A percentile compares a stretch with the other conserved stretches of the same genome.
Conservation (phyloP, 139 green algal species). For the Asterochloris erici region DNA sequence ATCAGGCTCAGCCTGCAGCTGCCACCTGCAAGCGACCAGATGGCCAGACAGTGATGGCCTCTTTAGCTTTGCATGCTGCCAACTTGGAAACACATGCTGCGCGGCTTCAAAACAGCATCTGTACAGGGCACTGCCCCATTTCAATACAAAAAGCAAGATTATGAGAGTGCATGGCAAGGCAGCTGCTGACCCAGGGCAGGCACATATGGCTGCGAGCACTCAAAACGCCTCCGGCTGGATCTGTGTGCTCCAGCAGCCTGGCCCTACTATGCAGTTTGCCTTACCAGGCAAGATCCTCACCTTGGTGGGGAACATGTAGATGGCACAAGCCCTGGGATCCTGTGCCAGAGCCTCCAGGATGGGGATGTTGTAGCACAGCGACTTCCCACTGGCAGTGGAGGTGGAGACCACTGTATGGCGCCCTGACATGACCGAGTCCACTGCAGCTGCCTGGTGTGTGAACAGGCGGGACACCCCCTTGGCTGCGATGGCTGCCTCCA, state of each 20-base stretch:
- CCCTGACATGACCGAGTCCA: constrained; percentile 49
- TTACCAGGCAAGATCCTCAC: constrained; percentile 10
- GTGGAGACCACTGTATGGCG: constrained; percentile 82
- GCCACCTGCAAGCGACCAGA: too few species aligned
- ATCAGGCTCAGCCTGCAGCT: too few species aligned
- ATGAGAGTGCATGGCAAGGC: too few species aligned
- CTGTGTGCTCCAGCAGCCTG: too few species aligned
- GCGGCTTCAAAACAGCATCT: constrained; percentile 12
- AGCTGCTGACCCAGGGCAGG: too few species aligned
- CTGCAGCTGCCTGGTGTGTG: constrained; percentile 42
- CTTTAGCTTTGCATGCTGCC: background rate
- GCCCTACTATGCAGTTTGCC: too few species aligned
- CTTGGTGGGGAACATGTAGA: constrained; percentile 98
- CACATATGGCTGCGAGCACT: too few species aligned
- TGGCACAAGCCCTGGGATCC: constrained; percentile 53
- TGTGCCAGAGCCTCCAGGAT: constrained; percentile 57
- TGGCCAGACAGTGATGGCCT: too few species aligned
- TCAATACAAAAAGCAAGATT: too few species aligned
- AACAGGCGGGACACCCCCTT: constrained; percentile 47
- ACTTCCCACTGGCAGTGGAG: constrained; percentile 90
- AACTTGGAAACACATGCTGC: constrained; percentile 16
- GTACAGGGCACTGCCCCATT: too few species aligned
- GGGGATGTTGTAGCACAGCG: constrained; percentile 86
- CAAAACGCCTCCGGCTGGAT: too few species aligned
- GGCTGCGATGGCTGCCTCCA: constrained; percentile 38